Base-by-base conservation (phyloP, 108 stramenopile species). In the Bacterosira constricta region DNA sequence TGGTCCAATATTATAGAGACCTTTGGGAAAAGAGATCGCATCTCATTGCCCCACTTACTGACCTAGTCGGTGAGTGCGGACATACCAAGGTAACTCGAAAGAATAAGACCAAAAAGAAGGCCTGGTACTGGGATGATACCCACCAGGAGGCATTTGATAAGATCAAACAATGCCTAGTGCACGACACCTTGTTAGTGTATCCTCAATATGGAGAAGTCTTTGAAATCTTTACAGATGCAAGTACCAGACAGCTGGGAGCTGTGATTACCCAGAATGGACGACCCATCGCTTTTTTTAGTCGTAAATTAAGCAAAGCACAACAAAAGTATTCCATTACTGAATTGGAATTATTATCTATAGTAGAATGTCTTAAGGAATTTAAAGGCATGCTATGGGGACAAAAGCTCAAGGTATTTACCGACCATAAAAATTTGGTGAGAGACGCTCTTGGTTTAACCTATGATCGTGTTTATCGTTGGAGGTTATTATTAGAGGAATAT, bases 311-410 rank as follows among this genome's bases (percentile, higher is more conserved):
- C 27, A 26, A 44, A 15, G 67, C 82, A 2, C 82, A 81, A 50
- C 53, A 26, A n/a, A 69, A 55, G 13, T 83, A 83, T 31, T 66
- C 67, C n/a, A 45, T 65, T 11, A 66, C 71, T 3, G 79, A 87
- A 60, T 50, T 62, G 17, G 83, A 87, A 76, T 37, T 87, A 0
- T 44, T 87, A 12, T 54, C 72, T 15, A 80, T 83, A 15, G 74
- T 83, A 21, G 86, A 87, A 80, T 65, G 66, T 2, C 31, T 87
- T 3, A 84, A 82, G 49, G 86, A 82, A 60, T 80, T 63, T 56
- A 47, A 63, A 47, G 63, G 49, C 0, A 81, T 83, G 46, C 68
- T 83, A 10, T 71, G 77, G 30, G 86, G 83, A n/a, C 76, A 30
- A 85, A 30, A 47, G 26, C 2, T 73, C 1, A 41, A 38, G 11